Base-by-base conservation (phyloP, 352 stramenopile species). In the Thraustochytrium sp. region DNA sequence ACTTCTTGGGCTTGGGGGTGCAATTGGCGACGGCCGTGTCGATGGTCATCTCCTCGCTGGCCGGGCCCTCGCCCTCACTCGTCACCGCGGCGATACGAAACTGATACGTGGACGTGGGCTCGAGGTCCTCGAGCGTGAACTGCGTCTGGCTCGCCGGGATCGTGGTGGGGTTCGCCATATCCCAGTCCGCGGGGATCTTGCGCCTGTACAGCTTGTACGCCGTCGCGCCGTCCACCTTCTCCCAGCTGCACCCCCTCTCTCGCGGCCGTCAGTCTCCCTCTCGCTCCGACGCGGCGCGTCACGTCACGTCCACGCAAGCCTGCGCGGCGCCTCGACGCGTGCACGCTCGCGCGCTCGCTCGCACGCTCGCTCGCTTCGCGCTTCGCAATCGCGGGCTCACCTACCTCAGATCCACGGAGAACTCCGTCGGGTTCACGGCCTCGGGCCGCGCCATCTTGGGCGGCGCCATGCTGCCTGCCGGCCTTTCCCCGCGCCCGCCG, bases 1-100 rank as follows among this genome's bases (percentile, higher is more conserved):
- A 80, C 68, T 80, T 80, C 42, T 80, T 80, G 48, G 48, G 48
- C 51, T 80, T 80, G 48, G 68, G 68, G 8, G 44, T 63, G 68
- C 68, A 80, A 44, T 64, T 80, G 3, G 34, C 68, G 4, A 80
- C 68, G 38, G 68, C 68, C 26, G 68, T 80, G 4, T 80, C 68
- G 34, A 80, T 80, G 13, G 68, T 80, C 23, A 61, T 9, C 13
- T 80, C 68, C 18, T 68, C 68, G 38, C 68, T 80, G 9, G 76
- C 44, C 2, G 68, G 44, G 16, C 48, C 53, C 42, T 80, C 68
- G 46, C 68, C 68, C n/a, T 8, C 68, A 16, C 31, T 48, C 9
- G 68, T 80, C 8, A 80, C 68, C 21, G 68, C 68, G 13, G 68
- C 53, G 29, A 80, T 53, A 16, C 68, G 48, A 34, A 80, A 80